A percentile compares a stretch with the other conserved stretches of the same genome.
Evolutionary conservation across 2,329 filamentous ascomycete species (phyloP).

Genomic region (Hypoxylon sp.): DNA sequence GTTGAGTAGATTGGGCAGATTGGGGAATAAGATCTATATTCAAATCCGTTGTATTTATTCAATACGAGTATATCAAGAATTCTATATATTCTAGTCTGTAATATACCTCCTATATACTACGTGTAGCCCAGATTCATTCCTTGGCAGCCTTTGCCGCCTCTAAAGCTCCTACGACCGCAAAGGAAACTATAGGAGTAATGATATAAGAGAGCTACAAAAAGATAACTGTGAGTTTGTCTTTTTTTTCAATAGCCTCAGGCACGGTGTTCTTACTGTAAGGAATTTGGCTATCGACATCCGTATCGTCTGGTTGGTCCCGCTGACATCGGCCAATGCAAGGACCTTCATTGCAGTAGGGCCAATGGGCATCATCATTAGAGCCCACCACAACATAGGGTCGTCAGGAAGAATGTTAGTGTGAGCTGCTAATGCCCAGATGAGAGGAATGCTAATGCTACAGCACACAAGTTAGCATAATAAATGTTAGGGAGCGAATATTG

Average conservation of each 20-base stretch:
- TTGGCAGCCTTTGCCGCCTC: conserved; percentile 43
- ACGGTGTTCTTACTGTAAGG: conserved; percentile 39
- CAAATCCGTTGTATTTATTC: not conserved
- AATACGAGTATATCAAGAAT: too few species aligned
- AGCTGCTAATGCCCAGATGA: conserved; percentile 65
- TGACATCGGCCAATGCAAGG: conserved; percentile 63
- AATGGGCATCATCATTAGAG: conserved; percentile 72
- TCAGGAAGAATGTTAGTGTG: conserved; percentile 61
- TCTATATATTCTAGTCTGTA: not conserved
- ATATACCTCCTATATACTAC: not conserved
- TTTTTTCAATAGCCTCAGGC: not conserved
- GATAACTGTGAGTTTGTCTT: conserved; percentile 16
- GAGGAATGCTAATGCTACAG: conserved; percentile 61
- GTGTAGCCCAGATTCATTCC: not conserved
- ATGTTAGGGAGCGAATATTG: not conserved
- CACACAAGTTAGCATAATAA: not conserved
- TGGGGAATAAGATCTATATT: not conserved
- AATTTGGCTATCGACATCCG: conserved; percentile 47
- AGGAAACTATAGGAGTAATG: conserved; percentile 42
- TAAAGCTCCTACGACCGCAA: conserved; percentile 44
- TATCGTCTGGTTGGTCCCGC: conserved; percentile 38
- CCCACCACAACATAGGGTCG: conserved; percentile 72
- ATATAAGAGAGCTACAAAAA: conserved; percentile 42
- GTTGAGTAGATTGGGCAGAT: not conserved
- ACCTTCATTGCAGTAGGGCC: conserved; percentile 70